These are phyloP conservation scores for Saturnispora sanitii DNA, from an alignment of 805 yeast genomes.

Conservation along the genomic window DNA sequence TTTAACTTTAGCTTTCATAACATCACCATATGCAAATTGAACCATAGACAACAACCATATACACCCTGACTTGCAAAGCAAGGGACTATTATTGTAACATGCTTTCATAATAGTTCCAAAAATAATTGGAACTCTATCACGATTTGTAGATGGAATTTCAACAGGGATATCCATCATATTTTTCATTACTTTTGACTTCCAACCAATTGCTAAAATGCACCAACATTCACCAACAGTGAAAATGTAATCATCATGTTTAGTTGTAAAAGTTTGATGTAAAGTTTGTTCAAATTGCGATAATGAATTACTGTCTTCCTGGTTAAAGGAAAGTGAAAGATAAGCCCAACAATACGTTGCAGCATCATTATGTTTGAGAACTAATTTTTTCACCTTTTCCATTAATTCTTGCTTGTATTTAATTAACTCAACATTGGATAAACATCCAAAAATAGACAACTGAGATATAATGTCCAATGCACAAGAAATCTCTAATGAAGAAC, in stretches of 20 bases:
- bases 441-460: constrained; percentile 38
- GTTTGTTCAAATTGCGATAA: constrained; percentile 29
- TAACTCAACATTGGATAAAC: constrained; percentile 20
- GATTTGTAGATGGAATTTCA: constrained; percentile 24
- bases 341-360: constrained; percentile 48
- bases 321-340: constrained; percentile 35
- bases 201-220: constrained; percentile 60
- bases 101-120: constrained; percentile 42
- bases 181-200: constrained; percentile 51
- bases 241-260: constrained; percentile 66
- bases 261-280: constrained; percentile 47
- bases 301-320: constrained; percentile 2
- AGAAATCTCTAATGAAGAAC: constrained; percentile 16
- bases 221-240: constrained; percentile 83
- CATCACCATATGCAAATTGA: constrained; percentile 55
- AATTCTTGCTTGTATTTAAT: constrained; percentile 20
- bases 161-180: constrained; percentile 52
- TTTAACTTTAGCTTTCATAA: constrained; percentile 35
- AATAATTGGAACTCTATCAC: constrained; percentile 24
- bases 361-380: constrained; percentile 44
- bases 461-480: constrained; percentile 31
- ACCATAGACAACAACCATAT: constrained; percentile 77
- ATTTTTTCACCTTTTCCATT: constrained; percentile 25
- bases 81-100: constrained; percentile 60
- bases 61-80: constrained; percentile 65